Base-by-base conservation (phyloP, 345 rosid species). In the Eutrema yunnanense region DNA sequence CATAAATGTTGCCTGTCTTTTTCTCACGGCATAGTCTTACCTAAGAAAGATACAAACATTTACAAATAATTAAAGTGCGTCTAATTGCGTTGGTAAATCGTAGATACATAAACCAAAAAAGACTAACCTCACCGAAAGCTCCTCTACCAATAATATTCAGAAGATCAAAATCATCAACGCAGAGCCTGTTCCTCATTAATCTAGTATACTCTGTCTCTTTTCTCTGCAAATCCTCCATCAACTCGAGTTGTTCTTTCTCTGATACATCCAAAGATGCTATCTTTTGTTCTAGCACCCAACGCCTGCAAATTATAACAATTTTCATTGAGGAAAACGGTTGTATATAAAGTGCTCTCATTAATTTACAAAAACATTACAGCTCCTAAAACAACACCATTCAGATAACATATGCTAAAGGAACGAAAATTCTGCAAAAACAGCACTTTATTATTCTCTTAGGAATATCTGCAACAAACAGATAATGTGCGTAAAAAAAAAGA, bases 101-200 rank as follows among this genome's bases (percentile, higher is more conserved):
- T 33, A 11, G 34, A 4, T 55, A 33, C 27, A 22, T 69, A 47
- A 19, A 42, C 47, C 34, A 29, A 33, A 60, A 51, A 46, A 13
- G 50, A 66, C 86, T 77, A 77, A 93, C 98, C 96, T 94, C 98
- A 63, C 96, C 97, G 36, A 94, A 94, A 63, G 98, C 98, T 2
- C 97, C 97, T 82, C 96, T 85, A 27, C 98, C 98, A 8, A 94
- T 84, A 59, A 94, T 89, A 57, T 80, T 83, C 38, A 94, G 82
- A 73, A 87, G 90, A 61, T 86, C 88, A 58, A 94, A 91, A 81
- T 94, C 98, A 65, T 89, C 90, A 76, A 88, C 94, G 42, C 90
- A 88, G 55, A 91, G 84, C 73, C 87, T 85, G 82, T 89, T 88
- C 80, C 97, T 83, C 83, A 89, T 88, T 47, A 94, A 83, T 41